These are phyloP conservation scores for Escallonia rubra DNA, from an alignment of 129 eudicot genomes.

Conservation along the genomic window DNA sequence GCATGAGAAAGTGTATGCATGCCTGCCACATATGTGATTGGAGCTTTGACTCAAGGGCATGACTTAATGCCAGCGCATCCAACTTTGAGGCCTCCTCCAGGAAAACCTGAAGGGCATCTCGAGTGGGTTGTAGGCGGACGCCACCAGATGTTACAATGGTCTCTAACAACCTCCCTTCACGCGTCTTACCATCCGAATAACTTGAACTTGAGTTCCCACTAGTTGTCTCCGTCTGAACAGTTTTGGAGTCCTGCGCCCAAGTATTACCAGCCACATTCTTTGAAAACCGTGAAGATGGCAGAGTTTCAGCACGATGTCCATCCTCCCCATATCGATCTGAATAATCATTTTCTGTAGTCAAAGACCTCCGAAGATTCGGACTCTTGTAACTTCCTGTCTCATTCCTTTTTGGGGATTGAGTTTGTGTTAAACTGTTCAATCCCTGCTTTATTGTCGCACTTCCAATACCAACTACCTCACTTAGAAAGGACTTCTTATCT, in stretches of 20 bases:
- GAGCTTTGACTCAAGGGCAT: slow-evolving; percentile 74
- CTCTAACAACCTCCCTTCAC: slow-evolving; percentile 78
- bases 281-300: slow-evolving; percentile 35
- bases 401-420: slow-evolving; percentile 49
- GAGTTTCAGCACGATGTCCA: slow-evolving; percentile 32
- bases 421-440: slow-evolving; percentile 56
- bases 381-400: slow-evolving; percentile 79
- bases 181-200: slow-evolving; percentile 46
- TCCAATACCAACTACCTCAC: slow-evolving; percentile 90
- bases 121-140: slow-evolving; percentile 86
- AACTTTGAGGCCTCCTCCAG: slow-evolving; percentile 63
- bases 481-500: slow-evolving; percentile 75
- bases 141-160: slow-evolving; percentile 91
- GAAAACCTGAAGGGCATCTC: slow-evolving; percentile 83
- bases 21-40: slow-evolving; percentile 95
- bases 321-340: slow-evolving; percentile 37
- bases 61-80: slow-evolving; percentile 63
- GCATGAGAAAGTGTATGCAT: slow-evolving; percentile 9
- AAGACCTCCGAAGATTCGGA: slow-evolving; percentile 73
- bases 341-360: slow-evolving; percentile 61
- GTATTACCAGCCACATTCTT: slow-evolving; percentile 35
- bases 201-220: slow-evolving; percentile 44
- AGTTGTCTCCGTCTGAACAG: slow-evolving; percentile 37
- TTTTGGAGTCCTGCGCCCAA: slow-evolving; percentile 64
- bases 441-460: slow-evolving; percentile 88